These are phyloP conservation scores for Aegilops speltoides DNA, from an alignment of 176 grass and related monocot species.

Conservation along the genomic window DNA sequence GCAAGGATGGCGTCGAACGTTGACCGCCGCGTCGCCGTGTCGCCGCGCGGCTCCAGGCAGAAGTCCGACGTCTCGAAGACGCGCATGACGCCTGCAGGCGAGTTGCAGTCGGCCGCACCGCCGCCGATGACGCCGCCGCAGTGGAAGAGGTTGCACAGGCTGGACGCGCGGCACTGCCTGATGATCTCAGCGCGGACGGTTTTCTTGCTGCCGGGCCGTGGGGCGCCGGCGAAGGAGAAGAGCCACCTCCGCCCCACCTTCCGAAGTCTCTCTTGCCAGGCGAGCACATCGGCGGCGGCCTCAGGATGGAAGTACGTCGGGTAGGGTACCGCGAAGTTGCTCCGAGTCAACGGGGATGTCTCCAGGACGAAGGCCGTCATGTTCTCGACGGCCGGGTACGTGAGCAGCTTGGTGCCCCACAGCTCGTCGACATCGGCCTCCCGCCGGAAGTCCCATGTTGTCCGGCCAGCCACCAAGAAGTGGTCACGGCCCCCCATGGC, in stretches of 20 bases:
- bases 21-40: slow-evolving; percentile 64
- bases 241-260: slow-evolving; percentile 37
- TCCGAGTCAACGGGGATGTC: slow-evolving; percentile 26
- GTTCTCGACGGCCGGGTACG: slow-evolving; percentile 44
- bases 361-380: slow-evolving; percentile 58
- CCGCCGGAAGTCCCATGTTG: slow-evolving; percentile 63
- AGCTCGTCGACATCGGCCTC: neutral
- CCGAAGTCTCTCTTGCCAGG: slow-evolving; percentile 45
- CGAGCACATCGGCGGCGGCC: slow-evolving; percentile 36
- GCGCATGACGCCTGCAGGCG: slow-evolving; percentile 52
- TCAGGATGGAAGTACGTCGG: slow-evolving; percentile 73
- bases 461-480: slow-evolving; percentile 53
- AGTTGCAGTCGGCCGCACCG: slow-evolving; percentile 27
- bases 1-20: slow-evolving; percentile 66
- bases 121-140: slow-evolving; percentile 18
- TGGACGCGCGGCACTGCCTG: slow-evolving; percentile 41
- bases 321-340: slow-evolving; percentile 58
- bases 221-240: slow-evolving; percentile 60
- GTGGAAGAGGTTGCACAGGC: slow-evolving; percentile 46
- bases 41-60: slow-evolving; percentile 74
- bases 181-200: slow-evolving; percentile 56
- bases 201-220: slow-evolving; percentile 34
- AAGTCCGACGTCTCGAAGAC: slow-evolving; percentile 57
- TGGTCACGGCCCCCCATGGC: slow-evolving; percentile 44
- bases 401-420: slow-evolving; percentile 55